Conservation (phyloP, 495 filamentous ascomycete species). For the Amniculicola lignicola region DNA sequence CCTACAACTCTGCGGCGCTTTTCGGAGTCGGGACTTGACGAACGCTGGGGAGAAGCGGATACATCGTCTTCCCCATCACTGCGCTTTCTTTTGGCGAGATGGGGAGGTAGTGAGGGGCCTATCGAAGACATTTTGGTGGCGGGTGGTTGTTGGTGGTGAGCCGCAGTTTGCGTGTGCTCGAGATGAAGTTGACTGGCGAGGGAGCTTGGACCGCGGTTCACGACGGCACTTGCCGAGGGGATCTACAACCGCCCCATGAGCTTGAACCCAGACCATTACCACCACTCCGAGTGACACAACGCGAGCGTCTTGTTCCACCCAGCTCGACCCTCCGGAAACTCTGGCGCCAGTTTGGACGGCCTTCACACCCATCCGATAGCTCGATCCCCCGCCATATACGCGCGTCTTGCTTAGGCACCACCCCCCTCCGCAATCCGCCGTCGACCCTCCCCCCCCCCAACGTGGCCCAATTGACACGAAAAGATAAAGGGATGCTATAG, state of each 20-base stretch:
- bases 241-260: too few relatives aligned
- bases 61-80: conserved; percentile 32
- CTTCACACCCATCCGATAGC: too few relatives aligned
- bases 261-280: too few relatives aligned
- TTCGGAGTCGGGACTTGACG: conserved; percentile 36
- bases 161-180: too few relatives aligned
- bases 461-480: conserved; percentile 9
- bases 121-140: conserved; percentile 40
- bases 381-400: too few relatives aligned
- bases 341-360: too few relatives aligned
- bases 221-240: too few relatives aligned
- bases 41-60: neutral
- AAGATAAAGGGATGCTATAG: conserved; percentile 1
- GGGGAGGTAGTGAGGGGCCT: conserved; percentile 42
- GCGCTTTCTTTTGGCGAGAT: conserved; percentile 44
- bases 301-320: too few relatives aligned
- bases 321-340: neutral
- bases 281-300: too few relatives aligned
- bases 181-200: too few relatives aligned
- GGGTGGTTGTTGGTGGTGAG: too few relatives aligned
- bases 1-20: conserved; percentile 49
- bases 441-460: conserved; percentile 4
- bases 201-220: too few relatives aligned
- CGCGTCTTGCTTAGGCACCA: conserved; percentile 14
- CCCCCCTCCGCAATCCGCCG: neutral